These are phyloP conservation scores for Ophiosphaerella herpotricha DNA, from an alignment of 2,329 filamentous ascomycete species.

Conservation along the genomic window DNA sequence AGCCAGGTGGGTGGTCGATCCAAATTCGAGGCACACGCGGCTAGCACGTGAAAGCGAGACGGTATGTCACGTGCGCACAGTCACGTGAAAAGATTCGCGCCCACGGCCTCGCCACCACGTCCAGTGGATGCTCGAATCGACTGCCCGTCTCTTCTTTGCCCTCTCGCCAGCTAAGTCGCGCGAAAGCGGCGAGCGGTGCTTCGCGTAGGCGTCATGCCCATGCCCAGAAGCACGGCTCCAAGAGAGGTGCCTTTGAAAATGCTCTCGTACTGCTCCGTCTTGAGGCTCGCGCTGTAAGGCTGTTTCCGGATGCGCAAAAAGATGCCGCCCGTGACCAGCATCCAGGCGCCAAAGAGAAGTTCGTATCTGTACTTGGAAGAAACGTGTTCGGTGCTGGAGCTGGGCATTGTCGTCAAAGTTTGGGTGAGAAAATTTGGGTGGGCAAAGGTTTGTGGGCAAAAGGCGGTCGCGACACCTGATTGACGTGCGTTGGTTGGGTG, in stretches of 20 bases:
- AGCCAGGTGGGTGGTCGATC: background rate
- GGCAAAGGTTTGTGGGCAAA: slow-evolving; percentile 2
- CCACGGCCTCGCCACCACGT: too few relatives aligned
- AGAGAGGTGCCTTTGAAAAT: slow-evolving; percentile 44
- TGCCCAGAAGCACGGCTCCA: slow-evolving; percentile 29
- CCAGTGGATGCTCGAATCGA: too few relatives aligned
- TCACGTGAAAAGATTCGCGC: too few relatives aligned
- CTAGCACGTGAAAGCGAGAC: slow-evolving; percentile 27
- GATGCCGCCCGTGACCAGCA: slow-evolving; percentile 36
- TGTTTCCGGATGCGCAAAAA: slow-evolving; percentile 42
- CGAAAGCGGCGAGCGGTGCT: slow-evolving; percentile 22
- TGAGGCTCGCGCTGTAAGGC: slow-evolving; percentile 39
- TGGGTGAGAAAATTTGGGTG: background rate
- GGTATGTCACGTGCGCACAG: slow-evolving; percentile 10
- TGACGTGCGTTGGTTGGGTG: background rate
- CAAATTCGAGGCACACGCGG: background rate
- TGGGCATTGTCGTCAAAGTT: slow-evolving; percentile 16
- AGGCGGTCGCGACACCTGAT: slow-evolving; percentile 4
- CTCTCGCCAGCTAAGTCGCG: background rate
- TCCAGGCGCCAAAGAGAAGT: slow-evolving; percentile 32
- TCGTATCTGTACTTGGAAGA: slow-evolving; percentile 38
- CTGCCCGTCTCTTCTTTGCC: too few relatives aligned
- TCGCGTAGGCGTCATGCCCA: slow-evolving; percentile 29
- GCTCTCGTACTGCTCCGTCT: slow-evolving; percentile 45
- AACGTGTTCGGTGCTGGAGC: slow-evolving; percentile 15